These are phyloP conservation scores for Populus hybrid DNA, from an alignment of 441 rosid species.

Conservation along the genomic window DNA sequence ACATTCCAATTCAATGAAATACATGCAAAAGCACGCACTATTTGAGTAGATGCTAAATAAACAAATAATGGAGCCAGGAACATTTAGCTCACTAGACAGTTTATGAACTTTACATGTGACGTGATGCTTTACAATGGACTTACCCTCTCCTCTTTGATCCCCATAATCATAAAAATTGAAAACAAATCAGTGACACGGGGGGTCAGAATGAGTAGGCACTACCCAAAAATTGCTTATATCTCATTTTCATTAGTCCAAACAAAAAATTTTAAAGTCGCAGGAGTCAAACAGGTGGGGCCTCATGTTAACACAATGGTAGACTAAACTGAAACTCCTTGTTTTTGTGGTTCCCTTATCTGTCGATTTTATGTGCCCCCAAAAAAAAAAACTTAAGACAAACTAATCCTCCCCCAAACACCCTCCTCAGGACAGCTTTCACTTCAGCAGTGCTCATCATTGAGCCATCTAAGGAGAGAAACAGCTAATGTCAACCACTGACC, in stretches of 20 bases:
- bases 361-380: too few species aligned
- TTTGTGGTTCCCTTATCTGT: constrained; percentile 48
- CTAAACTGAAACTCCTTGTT: constrained; percentile 62
- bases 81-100: not conserved
- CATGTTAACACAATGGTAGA: constrained; percentile 83
- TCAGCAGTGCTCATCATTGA: constrained; percentile 82
- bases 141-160: not conserved
- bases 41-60: not conserved
- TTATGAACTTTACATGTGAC: not conserved
- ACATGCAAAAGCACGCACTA: not conserved
- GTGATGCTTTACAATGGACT: not conserved
- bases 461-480: constrained; percentile 81
- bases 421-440: constrained; percentile 86
- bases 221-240: not conserved
- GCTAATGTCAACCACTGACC: constrained; percentile 73
- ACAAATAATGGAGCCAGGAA: not conserved
- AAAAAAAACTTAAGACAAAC: constrained; percentile 87
- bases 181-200: not conserved
- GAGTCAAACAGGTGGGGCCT: constrained; percentile 83
- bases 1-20: not conserved
- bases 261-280: not conserved
- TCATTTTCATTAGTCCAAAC: not conserved
- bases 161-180: not conserved
- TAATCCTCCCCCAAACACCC: constrained; percentile 82
- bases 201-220: not conserved